phyloP scores from a whole-genome alignment of 2,329 filamentous ascomycete species.

The Talaromyces islandicus region DNA sequence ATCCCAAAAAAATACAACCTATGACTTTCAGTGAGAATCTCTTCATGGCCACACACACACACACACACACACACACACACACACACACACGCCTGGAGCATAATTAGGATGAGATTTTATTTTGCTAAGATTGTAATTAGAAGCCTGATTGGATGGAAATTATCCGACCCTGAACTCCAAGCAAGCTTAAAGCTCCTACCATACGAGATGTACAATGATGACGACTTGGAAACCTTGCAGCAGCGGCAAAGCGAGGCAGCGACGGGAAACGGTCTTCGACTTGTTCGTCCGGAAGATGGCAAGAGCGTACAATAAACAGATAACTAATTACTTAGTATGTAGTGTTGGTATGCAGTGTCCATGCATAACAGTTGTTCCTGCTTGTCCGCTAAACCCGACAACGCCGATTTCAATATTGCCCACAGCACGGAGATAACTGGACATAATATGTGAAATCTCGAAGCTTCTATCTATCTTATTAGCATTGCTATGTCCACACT shows the following conservation, averaged over 20 bases:
- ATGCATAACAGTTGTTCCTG: neutral
- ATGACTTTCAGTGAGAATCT: neutral
- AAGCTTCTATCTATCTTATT: neutral
- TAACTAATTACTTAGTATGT: neutral
- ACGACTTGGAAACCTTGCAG: neutral
- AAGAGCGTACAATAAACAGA: neutral
- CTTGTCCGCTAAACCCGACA: neutral
- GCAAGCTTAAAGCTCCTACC: neutral
- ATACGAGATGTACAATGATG: neutral
- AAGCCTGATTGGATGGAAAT: neutral
- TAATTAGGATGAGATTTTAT: neutral
- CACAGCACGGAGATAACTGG: neutral
- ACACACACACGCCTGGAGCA: too few species aligned
- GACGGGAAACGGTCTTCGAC: neutral
- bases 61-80: too few species aligned
- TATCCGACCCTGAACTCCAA: neutral
- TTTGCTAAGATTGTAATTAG: neutral
- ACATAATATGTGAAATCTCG: neutral
- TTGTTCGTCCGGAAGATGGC: neutral
- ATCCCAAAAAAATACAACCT: neutral
- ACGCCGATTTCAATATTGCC: neutral
- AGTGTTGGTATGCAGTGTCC: too few species aligned
- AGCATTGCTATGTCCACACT: neutral
- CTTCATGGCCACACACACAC: too few species aligned
- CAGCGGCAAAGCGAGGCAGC: neutral